Base-by-base conservation (phyloP, 2,329 filamentous ascomycete genomes). In the Hypoxylon sp. region DNA sequence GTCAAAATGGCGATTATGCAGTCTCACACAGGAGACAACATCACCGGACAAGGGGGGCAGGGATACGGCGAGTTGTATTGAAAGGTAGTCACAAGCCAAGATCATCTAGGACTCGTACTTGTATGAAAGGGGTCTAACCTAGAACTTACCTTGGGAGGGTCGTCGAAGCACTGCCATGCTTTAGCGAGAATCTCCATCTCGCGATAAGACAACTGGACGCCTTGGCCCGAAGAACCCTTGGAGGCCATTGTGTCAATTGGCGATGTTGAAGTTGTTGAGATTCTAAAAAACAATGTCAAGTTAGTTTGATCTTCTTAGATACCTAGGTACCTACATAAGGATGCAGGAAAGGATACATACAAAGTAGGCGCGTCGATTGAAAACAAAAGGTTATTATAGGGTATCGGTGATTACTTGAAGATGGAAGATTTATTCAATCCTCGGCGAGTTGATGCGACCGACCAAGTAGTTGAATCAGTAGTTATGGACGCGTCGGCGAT, bases 101-200 rank as follows among this genome's bases (percentile, higher is more conserved):
- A 19, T 24, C 17, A 26, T 17, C 4, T 14, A 35, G 24, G 11
- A 1, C 4, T 33, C 1, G 19, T 48, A 13, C 5, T 50, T 42
- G 11, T 19, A 9, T 22, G 14, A 31, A 26, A 39, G 13, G 35
- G n/a, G 24, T 48, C 19, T 37, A 10, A 19, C 46, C 19, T 31
- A 17, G 9, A 5, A 65, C 65, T 65, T 65, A 73, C 71, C 48
- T 58, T 66, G 3, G 71, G 71, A 1, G 11, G 4, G 1, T 10
- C 48, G 0, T 67, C 64, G 10, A 70, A 65, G 47, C 69, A 67
- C 14, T 60, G 44, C 66, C 64, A 73, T 1, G 62, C 60, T n/a
- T 51, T 55, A 3, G 56, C 53, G 1, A 73, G 64, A 4, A 71
- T 52, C 10, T 71, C 67, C 50, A 70, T 61, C 2, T 73, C 71